phyloP scores from a whole-genome alignment of 2,329 filamentous ascomycete genomes.

The Verruconis gallopava region DNA sequence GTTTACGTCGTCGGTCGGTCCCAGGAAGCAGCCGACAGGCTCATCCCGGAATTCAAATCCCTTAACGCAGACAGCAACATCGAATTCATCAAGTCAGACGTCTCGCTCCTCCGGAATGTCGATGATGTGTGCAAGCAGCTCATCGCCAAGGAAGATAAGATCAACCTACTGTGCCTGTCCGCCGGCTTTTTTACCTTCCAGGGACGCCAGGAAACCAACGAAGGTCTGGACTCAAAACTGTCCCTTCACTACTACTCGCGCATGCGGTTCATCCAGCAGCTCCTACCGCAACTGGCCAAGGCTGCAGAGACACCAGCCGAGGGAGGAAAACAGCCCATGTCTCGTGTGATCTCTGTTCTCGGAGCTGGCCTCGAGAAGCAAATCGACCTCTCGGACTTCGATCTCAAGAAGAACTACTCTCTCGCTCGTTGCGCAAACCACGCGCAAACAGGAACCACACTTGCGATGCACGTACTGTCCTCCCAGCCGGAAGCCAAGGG shows the following conservation, averaged over 20 bases:
- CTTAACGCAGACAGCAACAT: slow-evolving; percentile 26
- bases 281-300: slow-evolving; percentile 22
- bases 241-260: slow-evolving; percentile 24
- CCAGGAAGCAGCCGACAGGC: slow-evolving; percentile 22
- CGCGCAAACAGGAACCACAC: slow-evolving; percentile 17
- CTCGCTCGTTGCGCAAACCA: slow-evolving; percentile 15
- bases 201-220: slow-evolving; percentile 22
- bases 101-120: slow-evolving; percentile 27
- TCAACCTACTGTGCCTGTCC: slow-evolving; percentile 44
- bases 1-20: slow-evolving; percentile 33
- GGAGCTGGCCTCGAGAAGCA: slow-evolving; percentile 15
- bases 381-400: slow-evolving; percentile 18
- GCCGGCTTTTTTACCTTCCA: slow-evolving; percentile 33
- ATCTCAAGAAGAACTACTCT: slow-evolving; percentile 17
- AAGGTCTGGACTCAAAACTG: slow-evolving; percentile 24
- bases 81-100: slow-evolving; percentile 30
- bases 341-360: slow-evolving; percentile 21
- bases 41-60: slow-evolving; percentile 24
- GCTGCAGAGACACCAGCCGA: slow-evolving; percentile 12
- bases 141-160: slow-evolving; percentile 32
- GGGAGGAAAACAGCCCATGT: slow-evolving; percentile 12
- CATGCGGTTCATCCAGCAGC: slow-evolving; percentile 25
- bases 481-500: slow-evolving; percentile 14
- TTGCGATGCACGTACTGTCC: slow-evolving; percentile 19
- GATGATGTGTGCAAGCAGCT: slow-evolving; percentile 36